A percentile compares a stretch with the other conserved stretches of the same genome.
These are phyloP conservation scores for Ceratocystis albifundus DNA, from an alignment of 2,329 filamentous ascomycete species.

Conservation along the genomic window DNA sequence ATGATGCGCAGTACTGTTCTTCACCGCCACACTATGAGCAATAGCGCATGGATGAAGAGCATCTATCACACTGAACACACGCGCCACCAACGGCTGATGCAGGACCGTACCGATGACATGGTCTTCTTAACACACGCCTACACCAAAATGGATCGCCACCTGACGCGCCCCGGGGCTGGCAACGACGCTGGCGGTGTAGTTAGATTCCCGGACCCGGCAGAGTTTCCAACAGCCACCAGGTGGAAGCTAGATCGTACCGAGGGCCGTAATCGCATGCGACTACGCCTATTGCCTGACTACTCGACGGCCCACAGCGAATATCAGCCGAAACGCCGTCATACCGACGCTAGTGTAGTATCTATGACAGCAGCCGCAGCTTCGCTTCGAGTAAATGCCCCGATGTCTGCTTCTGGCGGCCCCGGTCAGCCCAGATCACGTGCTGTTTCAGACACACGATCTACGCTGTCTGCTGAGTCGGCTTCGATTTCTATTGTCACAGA, in stretches of 20 bases:
- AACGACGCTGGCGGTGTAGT: not conserved
- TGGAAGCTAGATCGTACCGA: slow-evolving; percentile 96
- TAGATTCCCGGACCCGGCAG: slow-evolving; percentile 41
- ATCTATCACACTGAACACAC: slow-evolving; percentile 86
- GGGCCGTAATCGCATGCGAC: slow-evolving; percentile 85
- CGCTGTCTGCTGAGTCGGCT: slow-evolving; percentile 17
- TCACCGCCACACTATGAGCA: slow-evolving; percentile 73
- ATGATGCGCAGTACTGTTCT: slow-evolving; percentile 58
- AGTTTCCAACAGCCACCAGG: slow-evolving; percentile 46
- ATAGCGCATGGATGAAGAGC: slow-evolving; percentile 86
- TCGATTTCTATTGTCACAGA: slow-evolving; percentile 22
- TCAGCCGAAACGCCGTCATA: slow-evolving; percentile 66
- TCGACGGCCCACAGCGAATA: slow-evolving; percentile 58
- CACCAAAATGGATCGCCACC: slow-evolving; percentile 63
- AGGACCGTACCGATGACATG: slow-evolving; percentile 88
- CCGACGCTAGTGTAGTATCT: slow-evolving; percentile 29
- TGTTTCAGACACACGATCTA: slow-evolving; percentile 19
- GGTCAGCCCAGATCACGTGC: slow-evolving; percentile 15
- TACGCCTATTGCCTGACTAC: slow-evolving; percentile 72
- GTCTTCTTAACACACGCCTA: slow-evolving; percentile 65
- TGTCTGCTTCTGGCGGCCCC: slow-evolving; percentile 15
- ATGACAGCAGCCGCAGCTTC: slow-evolving; percentile 28
- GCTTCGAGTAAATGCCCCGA: slow-evolving; percentile 30
- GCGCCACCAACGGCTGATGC: slow-evolving; percentile 76
- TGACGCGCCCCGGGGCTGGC: slow-evolving; percentile 62